phyloP scores from a whole-genome alignment of 2,329 filamentous ascomycete genomes.

The Juglanconis oblonga region DNA sequence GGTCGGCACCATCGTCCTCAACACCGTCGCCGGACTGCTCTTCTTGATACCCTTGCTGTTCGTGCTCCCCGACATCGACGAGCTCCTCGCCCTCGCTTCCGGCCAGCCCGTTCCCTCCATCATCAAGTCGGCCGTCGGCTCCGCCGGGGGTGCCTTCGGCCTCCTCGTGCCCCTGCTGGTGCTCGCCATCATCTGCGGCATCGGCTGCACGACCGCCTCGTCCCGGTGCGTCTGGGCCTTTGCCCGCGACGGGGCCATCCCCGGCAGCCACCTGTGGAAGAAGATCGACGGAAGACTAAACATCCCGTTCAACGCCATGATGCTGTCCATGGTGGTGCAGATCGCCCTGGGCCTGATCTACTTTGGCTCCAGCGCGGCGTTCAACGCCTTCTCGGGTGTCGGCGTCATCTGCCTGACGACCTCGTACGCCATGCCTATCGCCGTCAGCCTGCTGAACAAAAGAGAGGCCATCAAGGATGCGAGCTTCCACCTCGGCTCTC shows the following conservation, averaged over 20 bases:
- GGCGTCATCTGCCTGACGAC: constrained; percentile 68
- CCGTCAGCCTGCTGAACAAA: constrained; percentile 59
- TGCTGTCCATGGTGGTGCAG: constrained; percentile 65
- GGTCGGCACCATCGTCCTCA: constrained; percentile 65
- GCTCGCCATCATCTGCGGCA: constrained; percentile 64
- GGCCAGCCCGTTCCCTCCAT: constrained; percentile 65
- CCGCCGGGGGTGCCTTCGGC: constrained; percentile 57
- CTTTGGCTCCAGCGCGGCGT: constrained; percentile 67
- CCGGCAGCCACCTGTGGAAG: constrained; percentile 60
- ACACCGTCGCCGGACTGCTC: constrained; percentile 63
- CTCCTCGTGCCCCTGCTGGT: constrained; percentile 64
- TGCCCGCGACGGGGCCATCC: constrained; percentile 67
- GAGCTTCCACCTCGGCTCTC: constrained; percentile 58
- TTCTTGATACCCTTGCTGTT: constrained; percentile 69
- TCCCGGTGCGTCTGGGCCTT: constrained; percentile 69
- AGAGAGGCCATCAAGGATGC: constrained; percentile 57
- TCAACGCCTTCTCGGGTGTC: constrained; percentile 69
- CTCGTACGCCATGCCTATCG: constrained; percentile 66
- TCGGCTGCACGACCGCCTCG: constrained; percentile 66
- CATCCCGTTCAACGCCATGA: constrained; percentile 69
- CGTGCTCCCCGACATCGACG: constrained; percentile 61
- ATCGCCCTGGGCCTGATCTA: constrained; percentile 64
- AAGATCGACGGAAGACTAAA: constrained; percentile 60
- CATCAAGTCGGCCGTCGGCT: constrained; percentile 60
- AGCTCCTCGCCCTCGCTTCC: constrained; percentile 50